Percentiles rank a stretch among this genome's conserved stretches.
Conservation (phyloP, 2,329 filamentous ascomycete species). For the Aaosphaeria arxii region DNA sequence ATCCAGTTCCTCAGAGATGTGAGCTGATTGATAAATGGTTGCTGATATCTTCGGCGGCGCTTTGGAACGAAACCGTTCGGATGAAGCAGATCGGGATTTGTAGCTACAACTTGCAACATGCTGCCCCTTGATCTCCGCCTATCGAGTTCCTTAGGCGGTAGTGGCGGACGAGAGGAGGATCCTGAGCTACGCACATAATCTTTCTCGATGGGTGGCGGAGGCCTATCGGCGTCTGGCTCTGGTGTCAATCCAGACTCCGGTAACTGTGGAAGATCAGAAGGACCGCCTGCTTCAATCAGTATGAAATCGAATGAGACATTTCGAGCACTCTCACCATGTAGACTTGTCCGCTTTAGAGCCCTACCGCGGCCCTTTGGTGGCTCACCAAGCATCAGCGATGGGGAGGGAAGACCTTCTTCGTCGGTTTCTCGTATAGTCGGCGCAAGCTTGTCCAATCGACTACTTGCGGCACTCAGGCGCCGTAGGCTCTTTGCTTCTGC, state of each 20-base stretch:
- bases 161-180: constrained; percentile 74
- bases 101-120: constrained; percentile 80
- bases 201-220: constrained; percentile 74
- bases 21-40: constrained; percentile 65
- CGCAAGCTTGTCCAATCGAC: constrained; percentile 76
- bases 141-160: constrained; percentile 74
- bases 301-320: not conserved
- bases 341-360: constrained; percentile 66
- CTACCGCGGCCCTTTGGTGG: constrained; percentile 71
- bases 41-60: constrained; percentile 56
- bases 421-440: constrained; percentile 75
- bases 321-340: constrained; percentile 33
- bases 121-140: constrained; percentile 75
- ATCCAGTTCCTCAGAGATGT: constrained; percentile 71
- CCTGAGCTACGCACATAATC: constrained; percentile 72
- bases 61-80: constrained; percentile 57
- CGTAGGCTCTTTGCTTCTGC: constrained; percentile 74
- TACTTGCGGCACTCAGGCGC: constrained; percentile 84
- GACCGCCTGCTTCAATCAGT: constrained; percentile 45
- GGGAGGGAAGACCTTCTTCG: constrained; percentile 61
- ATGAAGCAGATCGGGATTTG: constrained; percentile 60
- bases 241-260: constrained; percentile 56
- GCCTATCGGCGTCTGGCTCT: constrained; percentile 38
- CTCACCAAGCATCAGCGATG: constrained; percentile 42
- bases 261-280: constrained; percentile 73